Evolutionary conservation across 768 basidiomycete genomes (phyloP).

Genomic region (Pisolithus albus): DNA sequence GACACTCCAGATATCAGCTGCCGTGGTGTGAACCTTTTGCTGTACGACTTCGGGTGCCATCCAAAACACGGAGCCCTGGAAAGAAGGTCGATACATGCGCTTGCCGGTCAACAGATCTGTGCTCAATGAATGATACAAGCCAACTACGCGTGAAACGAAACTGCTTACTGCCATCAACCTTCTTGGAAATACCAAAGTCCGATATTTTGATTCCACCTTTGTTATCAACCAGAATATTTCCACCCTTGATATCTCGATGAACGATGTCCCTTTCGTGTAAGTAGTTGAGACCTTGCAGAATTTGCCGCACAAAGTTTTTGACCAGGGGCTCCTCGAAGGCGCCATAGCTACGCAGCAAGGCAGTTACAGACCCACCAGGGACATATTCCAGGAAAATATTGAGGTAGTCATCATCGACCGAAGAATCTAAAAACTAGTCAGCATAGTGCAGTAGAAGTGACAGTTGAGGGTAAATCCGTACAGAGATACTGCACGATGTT

Average conservation of each 20-base stretch:
- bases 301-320: slow-evolving; percentile 89
- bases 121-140: slow-evolving; percentile 17
- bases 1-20: slow-evolving; percentile 96
- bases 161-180: slow-evolving; percentile 87
- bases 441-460: neutral
- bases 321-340: slow-evolving; percentile 92
- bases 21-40: slow-evolving; percentile 84
- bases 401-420: slow-evolving; percentile 80
- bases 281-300: slow-evolving; percentile 81
- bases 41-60: slow-evolving; percentile 99
- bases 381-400: slow-evolving; percentile 98
- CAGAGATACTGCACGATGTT: slow-evolving; percentile 99
- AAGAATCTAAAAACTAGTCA: slow-evolving; percentile 63
- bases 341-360: slow-evolving; percentile 82
- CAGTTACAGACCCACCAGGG: slow-evolving; percentile 90
- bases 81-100: slow-evolving; percentile 79
- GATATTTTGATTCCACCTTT: slow-evolving; percentile 97
- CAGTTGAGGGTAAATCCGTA: slow-evolving; percentile 33
- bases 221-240: slow-evolving; percentile 96
- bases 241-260: slow-evolving; percentile 98
- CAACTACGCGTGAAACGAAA: neutral
- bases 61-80: slow-evolving; percentile 99
- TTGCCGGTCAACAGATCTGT: slow-evolving; percentile 48
- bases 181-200: slow-evolving; percentile 96
- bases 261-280: slow-evolving; percentile 92